Percentiles rank a stretch among this genome's conserved stretches.
Conservation (phyloP, 805 yeast species). For the Nematodospora valgi region DNA sequence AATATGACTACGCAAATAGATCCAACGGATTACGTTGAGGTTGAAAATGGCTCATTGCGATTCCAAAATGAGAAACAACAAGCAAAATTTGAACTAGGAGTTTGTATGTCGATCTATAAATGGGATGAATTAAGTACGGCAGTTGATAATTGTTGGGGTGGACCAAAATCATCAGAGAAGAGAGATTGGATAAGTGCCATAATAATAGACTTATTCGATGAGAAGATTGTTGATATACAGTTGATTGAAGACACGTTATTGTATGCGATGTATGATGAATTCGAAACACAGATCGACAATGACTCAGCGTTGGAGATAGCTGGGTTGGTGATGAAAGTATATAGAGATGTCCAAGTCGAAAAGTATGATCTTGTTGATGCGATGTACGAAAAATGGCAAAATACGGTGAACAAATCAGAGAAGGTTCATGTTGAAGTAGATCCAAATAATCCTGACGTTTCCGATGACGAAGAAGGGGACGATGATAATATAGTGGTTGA, state of each 20-base stretch:
- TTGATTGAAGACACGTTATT: slow-evolving; percentile 81
- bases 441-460: slow-evolving; percentile 58
- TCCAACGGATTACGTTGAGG: slow-evolving; percentile 54
- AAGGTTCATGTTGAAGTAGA: slow-evolving; percentile 53
- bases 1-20: slow-evolving; percentile 28
- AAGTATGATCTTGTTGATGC: slow-evolving; percentile 56
- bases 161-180: slow-evolving; percentile 83
- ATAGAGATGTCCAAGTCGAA: slow-evolving; percentile 56
- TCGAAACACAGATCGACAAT: slow-evolving; percentile 84
- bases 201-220: slow-evolving; percentile 72
- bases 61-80: slow-evolving; percentile 65
- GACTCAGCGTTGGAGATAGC: slow-evolving; percentile 81
- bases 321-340: slow-evolving; percentile 58
- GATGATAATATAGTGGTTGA: slow-evolving; percentile 45
- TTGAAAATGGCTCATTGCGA: slow-evolving; percentile 39
- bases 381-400: slow-evolving; percentile 57
- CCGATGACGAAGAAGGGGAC: slow-evolving; percentile 46
- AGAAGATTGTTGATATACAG: slow-evolving; percentile 66
- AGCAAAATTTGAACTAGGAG: slow-evolving; percentile 88
- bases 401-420: slow-evolving; percentile 40
- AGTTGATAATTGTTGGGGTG: slow-evolving; percentile 94
- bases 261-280: slow-evolving; percentile 93
- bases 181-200: slow-evolving; percentile 92
- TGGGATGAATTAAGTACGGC: slow-evolving; percentile 92
- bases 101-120: slow-evolving; percentile 80